Conservation (phyloP, 1,284 basidiomycete species). For the Microbotryum violaceum region DNA sequence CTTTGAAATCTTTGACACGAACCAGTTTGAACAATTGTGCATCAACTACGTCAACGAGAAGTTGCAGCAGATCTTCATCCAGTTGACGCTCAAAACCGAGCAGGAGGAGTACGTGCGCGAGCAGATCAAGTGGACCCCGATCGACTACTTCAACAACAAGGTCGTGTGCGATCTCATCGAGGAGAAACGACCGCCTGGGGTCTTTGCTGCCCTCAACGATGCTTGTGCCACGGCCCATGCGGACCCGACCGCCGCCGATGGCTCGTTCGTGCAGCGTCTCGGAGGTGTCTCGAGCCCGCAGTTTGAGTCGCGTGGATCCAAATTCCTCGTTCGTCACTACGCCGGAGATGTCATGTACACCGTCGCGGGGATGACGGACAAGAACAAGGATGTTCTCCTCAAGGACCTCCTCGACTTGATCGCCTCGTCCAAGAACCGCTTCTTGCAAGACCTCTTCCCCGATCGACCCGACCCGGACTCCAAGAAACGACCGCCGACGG, state of each 20-base stretch:
- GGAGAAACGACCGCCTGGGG: conserved; percentile 88
- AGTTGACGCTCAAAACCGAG: conserved; percentile 95
- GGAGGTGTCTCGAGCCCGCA: conserved; percentile 53
- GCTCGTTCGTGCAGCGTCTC: conserved; percentile 89
- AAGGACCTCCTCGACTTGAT: conserved; percentile 92
- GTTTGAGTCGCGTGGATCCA: conserved; percentile 83
- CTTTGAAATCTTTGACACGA: conserved; percentile 97
- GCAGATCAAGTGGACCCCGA: conserved; percentile 98
- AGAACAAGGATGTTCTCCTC: conserved; percentile 96
- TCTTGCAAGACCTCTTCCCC: conserved; percentile 84
- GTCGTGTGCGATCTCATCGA: conserved; percentile 98
- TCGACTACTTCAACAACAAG: conserved; percentile 89
- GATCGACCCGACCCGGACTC: conserved; percentile 92
- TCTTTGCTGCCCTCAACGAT: conserved; percentile 96
- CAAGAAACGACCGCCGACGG: conserved; percentile 97
- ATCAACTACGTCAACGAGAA: conserved; percentile 99
- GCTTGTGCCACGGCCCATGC: conserved; percentile 98
- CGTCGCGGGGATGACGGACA: conserved; percentile 96
- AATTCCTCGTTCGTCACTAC: conserved; percentile 89
- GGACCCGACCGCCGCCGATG: conserved; percentile 92
- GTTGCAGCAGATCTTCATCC: conserved; percentile 88
- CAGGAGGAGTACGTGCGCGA: conserved; percentile 98
- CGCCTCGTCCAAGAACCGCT: conserved; percentile 66
- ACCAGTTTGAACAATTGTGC: conserved; percentile 97
- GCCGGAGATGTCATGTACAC: conserved; percentile 99